A percentile compares a stretch with the other conserved stretches of the same genome.
Conservation (phyloP, 1,139 yeast genomes). For the Meyerozyma sp. region DNA sequence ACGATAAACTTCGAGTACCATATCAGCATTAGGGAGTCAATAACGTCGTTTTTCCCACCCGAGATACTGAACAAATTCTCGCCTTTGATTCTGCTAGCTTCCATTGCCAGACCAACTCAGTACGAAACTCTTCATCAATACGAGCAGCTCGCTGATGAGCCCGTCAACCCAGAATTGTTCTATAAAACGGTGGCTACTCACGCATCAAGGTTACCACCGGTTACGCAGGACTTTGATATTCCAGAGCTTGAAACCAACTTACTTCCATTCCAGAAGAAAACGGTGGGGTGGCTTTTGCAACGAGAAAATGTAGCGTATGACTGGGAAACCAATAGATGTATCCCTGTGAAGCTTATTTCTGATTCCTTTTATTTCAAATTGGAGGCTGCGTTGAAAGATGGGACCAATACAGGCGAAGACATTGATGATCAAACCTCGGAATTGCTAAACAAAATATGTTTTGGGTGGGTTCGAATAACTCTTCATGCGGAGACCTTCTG, state of each 20-base stretch:
- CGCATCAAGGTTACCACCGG: constrained; percentile 19
- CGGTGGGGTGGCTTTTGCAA: constrained; percentile 60
- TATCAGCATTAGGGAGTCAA: background rate
- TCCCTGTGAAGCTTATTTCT: constrained; percentile 13
- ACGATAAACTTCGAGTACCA: background rate
- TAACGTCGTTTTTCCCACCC: background rate
- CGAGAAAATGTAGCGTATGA: constrained; percentile 51
- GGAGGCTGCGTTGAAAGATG: constrained; percentile 5
- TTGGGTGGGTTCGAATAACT: constrained; percentile 46
- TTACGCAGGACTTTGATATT: constrained; percentile 22
- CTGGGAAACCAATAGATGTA: constrained; percentile 18
- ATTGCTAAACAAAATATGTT: constrained; percentile 31
- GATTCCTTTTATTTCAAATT: constrained; percentile 7
- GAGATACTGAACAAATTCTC: background rate
- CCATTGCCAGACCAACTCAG: background rate
- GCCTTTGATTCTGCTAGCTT: background rate
- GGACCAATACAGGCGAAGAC: constrained; percentile 2
- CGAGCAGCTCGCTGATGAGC: background rate
- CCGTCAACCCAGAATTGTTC: constrained; percentile 13
- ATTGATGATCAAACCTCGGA: constrained; percentile 10
- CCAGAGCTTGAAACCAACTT: constrained; percentile 47
- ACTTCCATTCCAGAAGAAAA: constrained; percentile 54
- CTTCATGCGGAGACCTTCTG: constrained; percentile 22
- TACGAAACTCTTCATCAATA: background rate
- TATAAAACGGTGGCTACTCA: constrained; percentile 30